Percentiles rank a stretch among this genome's conserved stretches.
phyloP scores from a whole-genome alignment of 2,329 filamentous ascomycete species.

The Pseudofabraea citricarpa region DNA sequence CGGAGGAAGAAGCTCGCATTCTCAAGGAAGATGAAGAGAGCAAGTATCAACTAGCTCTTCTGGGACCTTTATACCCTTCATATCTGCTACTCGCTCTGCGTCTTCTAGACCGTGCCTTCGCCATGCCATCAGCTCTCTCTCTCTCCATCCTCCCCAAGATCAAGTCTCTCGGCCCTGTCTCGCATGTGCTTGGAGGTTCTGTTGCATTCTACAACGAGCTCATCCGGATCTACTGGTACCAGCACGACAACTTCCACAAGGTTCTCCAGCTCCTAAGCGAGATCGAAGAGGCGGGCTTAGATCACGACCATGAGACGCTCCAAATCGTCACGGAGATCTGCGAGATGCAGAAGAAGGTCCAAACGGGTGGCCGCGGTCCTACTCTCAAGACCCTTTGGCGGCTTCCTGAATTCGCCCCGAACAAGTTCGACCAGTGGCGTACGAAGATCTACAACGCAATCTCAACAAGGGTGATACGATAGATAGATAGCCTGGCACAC shows the following conservation, averaged over 20 bases:
- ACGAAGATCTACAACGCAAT: too few relatives aligned
- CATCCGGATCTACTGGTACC: constrained; percentile 55
- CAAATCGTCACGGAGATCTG: constrained; percentile 19
- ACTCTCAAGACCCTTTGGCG: constrained; percentile 19
- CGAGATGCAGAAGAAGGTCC: constrained; percentile 11
- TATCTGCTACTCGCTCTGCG: constrained; percentile 53
- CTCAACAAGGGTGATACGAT: too few relatives aligned
- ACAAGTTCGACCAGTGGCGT: constrained; percentile 18
- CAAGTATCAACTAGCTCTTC: constrained; percentile 37
- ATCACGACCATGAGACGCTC: constrained; percentile 25
- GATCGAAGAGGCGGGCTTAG: constrained; percentile 26
- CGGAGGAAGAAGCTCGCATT: constrained; percentile 2
- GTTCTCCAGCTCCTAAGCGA: constrained; percentile 21
- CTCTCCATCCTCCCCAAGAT: constrained; percentile 61
- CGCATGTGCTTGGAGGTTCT: constrained; percentile 67
- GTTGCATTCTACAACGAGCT: constrained; percentile 67
- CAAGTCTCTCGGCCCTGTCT: constrained; percentile 62
- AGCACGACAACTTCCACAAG: constrained; percentile 45
- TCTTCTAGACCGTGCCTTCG: constrained; percentile 53
- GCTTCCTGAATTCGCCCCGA: constrained; percentile 22
- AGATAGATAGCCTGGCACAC: too few relatives aligned
- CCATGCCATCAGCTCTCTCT: constrained; percentile 50
- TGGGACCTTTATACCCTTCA: constrained; percentile 61
- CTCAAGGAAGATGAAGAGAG: background rate
- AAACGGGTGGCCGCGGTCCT: constrained; percentile 12